Percentiles rank a stretch among this genome's conserved stretches.
phyloP scores from a whole-genome alignment of 192 early-diverging fungal genomes.

The Pecoramyces ruminantium region DNA sequence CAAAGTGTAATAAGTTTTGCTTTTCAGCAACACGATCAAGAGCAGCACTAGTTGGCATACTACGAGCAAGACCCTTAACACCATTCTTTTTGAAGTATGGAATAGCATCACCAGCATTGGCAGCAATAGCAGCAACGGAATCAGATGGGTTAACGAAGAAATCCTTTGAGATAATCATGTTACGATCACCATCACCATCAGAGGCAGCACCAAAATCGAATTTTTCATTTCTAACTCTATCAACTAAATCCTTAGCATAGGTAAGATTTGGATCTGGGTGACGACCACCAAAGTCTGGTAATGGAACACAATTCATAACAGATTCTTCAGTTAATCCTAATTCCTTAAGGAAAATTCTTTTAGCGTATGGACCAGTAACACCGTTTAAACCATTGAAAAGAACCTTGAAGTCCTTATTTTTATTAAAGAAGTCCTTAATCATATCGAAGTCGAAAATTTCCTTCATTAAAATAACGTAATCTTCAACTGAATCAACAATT shows the following conservation, averaged over 20 bases:
- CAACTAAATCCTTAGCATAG: slow-evolving; percentile 85
- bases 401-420: slow-evolving; percentile 58
- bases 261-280: slow-evolving; percentile 98
- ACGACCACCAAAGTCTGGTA: slow-evolving; percentile 76
- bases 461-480: slow-evolving; percentile 76
- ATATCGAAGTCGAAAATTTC: slow-evolving; percentile 82
- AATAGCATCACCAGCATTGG: slow-evolving; percentile 63
- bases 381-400: slow-evolving; percentile 93
- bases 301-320: slow-evolving; percentile 65
- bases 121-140: slow-evolving; percentile 87
- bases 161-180: slow-evolving; percentile 93
- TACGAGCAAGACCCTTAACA: slow-evolving; percentile 72
- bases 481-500: slow-evolving; percentile 70
- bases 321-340: slow-evolving; percentile 64
- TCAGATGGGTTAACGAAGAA: slow-evolving; percentile 91
- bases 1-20: slow-evolving; percentile 59
- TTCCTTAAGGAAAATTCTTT: slow-evolving; percentile 71
- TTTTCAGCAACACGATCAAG: slow-evolving; percentile 76
- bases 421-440: slow-evolving; percentile 58
- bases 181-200: slow-evolving; percentile 94
- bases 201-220: slow-evolving; percentile 87
- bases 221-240: slow-evolving; percentile 60
- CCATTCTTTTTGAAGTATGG: slow-evolving; percentile 81
- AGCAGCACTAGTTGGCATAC: slow-evolving; percentile 90
- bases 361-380: slow-evolving; percentile 86